Percentiles rank a stretch among this genome's conserved stretches.
phyloP scores from a whole-genome alignment of 192 early-diverging fungal species.

The Spinellus fusiger region DNA sequence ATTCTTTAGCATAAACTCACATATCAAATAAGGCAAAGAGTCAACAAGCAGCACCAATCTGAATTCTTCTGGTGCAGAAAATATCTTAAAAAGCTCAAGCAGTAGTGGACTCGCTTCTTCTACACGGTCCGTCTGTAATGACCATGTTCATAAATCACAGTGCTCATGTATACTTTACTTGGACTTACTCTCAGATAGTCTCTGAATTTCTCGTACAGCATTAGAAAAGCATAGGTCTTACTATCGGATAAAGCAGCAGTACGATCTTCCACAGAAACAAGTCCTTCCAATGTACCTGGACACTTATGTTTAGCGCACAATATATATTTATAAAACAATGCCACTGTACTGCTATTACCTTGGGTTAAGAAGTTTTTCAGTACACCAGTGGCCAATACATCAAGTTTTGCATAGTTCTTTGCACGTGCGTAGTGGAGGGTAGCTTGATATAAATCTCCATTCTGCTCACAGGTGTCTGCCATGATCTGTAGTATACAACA shows the following conservation, averaged over 20 bases:
- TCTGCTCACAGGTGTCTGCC: neutral
- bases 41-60: neutral
- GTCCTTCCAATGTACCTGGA: neutral
- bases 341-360: neutral
- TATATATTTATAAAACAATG: neutral
- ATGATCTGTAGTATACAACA: neutral
- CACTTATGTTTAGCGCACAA: neutral
- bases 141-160: neutral
- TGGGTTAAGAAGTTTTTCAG: neutral
- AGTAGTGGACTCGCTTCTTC: neutral
- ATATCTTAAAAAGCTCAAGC: neutral
- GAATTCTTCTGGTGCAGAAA: neutral
- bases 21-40: neutral
- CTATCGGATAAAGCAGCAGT: neutral
- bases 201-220: neutral
- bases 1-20: neutral
- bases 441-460: neutral
- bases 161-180: neutral
- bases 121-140: neutral
- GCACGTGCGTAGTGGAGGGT: slow-evolving; percentile 6
- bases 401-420: neutral
- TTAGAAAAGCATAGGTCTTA: neutral
- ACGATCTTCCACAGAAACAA: neutral
- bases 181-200: neutral
- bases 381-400: neutral